A percentile compares a stretch with the other conserved stretches of the same genome.
These are phyloP conservation scores for Penicillium coprophilum DNA, from an alignment of 495 filamentous ascomycete species.

Conservation along the genomic window DNA sequence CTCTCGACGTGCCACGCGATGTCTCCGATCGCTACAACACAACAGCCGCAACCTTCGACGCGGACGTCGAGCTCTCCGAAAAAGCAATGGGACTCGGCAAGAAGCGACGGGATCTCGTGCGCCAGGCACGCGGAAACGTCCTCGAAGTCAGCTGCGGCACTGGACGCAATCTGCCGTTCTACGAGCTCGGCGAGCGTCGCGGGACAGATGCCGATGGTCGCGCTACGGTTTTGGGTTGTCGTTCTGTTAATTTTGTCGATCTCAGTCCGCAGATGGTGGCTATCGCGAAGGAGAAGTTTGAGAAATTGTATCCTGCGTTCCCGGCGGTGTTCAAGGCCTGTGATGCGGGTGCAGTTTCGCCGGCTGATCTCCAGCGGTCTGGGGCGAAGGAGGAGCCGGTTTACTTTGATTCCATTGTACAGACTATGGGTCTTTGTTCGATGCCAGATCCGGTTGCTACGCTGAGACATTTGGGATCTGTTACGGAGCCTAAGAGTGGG, in stretches of 20 bases:
- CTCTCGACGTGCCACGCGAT: conserved; percentile 45
- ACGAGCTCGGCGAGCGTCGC: conserved; percentile 65
- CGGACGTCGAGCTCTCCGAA: conserved; percentile 64
- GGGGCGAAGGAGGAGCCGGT: not conserved
- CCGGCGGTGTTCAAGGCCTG: conserved; percentile 46
- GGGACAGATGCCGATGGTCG: conserved; percentile 57
- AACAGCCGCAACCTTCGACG: conserved; percentile 61
- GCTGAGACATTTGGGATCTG: conserved; percentile 50
- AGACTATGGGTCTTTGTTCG: conserved; percentile 92
- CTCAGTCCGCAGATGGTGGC: conserved; percentile 63
- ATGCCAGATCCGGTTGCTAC: conserved; percentile 70
- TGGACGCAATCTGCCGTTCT: conserved; percentile 82
- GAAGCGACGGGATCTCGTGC: conserved; percentile 61
- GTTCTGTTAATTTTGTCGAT: conserved; percentile 61
- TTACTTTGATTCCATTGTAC: conserved; percentile 80
- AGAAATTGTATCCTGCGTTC: conserved; percentile 47
- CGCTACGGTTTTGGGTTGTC: conserved; percentile 42
- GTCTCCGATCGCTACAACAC: conserved; percentile 57
- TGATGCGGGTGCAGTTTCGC: conserved; percentile 32
- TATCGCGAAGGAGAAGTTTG: conserved; percentile 59
- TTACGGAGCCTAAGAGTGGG: conserved; percentile 54
- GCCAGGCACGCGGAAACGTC: conserved; percentile 71
- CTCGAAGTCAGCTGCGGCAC: conserved; percentile 89
- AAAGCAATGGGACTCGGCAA: conserved; percentile 60
- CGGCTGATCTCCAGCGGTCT: conserved; percentile 4